Base-by-base conservation (phyloP, 2,329 filamentous ascomycete genomes). In the Alternaria sp. region DNA sequence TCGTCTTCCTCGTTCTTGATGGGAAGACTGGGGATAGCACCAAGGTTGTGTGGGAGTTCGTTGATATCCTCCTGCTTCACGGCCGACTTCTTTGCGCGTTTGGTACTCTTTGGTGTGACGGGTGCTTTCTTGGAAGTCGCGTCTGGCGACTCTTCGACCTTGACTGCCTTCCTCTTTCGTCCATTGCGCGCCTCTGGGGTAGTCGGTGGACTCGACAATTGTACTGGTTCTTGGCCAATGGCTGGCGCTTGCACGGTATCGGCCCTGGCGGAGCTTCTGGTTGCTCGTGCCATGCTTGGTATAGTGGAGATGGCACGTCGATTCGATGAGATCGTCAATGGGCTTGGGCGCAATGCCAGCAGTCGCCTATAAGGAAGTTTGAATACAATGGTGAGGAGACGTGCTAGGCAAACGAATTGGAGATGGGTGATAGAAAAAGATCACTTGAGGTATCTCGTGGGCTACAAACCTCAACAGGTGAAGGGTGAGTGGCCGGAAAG, bases 21-120 rank as follows among this genome's bases (percentile, higher is more conserved):
- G 12, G 67, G 51, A 2, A 71, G 45, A 21, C 71, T 59, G 26
- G 70, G 67, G 6, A 73, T 68, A 21, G 65, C 64, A 11, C 85
- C 86, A n/a, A 89, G 76, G 52, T 87, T 88, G 74, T 89, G 87
- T 15, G 86, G 86, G 40, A 88, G 77, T 52, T 86, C 83, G 62
- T 86, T 80, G 57, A 79, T 64, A 25, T 82, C 77, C 66, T 79
- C 73, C 57, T 81, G 78, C 50, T 78, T 75, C 45, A 79, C 79
- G n/a, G 74, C 62, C 28, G 72, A 54, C 57, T 73, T 75, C 59
- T 78, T 76, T 4, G 72, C 67, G 19, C 82, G 77, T 66, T 84
- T 85, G 13, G 67, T 70, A 50, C 66, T 76, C 21, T 71, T 77
- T 5, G 64, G 62, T 17, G 71, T 72, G 5, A 36, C 26, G 12